A percentile compares a stretch with the other conserved stretches of the same genome.
phyloP scores from a whole-genome alignment of 306 rosid species.

The Arachis hypogaea region DNA sequence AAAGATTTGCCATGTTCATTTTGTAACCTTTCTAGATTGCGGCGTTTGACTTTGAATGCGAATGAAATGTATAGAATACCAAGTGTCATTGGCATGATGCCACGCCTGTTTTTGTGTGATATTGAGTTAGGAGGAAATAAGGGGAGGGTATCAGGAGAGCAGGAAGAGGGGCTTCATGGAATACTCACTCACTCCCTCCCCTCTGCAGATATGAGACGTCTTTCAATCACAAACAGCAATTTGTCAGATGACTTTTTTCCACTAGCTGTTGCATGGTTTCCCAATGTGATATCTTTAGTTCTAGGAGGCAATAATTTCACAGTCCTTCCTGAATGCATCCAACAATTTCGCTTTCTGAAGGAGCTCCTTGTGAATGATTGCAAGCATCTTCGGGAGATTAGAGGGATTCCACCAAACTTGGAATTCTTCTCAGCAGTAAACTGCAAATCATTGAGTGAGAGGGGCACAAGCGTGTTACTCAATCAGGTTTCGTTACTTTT shows the following conservation, averaged over 20 bases:
- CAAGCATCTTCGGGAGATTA: not conserved
- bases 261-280: not conserved
- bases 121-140: not conserved
- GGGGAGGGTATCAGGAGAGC: not conserved
- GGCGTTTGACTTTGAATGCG: accelerated
- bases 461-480: not conserved
- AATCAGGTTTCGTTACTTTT: not conserved
- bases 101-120: not conserved
- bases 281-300: not conserved
- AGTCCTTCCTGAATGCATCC: not conserved
- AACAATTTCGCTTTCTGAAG: not conserved
- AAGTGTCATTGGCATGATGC: not conserved
- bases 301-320: not conserved
- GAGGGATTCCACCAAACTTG: slow-evolving; percentile 18
- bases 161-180: not conserved
- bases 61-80: not conserved
- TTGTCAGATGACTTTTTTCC: not conserved
- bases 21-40: not conserved
- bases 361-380: not conserved
- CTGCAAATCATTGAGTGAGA: not conserved
- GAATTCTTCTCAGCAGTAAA: not conserved
- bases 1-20: slow-evolving; percentile 22
- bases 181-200: no score
- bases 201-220: not conserved
- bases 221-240: accelerated